Evolutionary conservation across 306 rosid species (phyloP).

Genomic region (Sicyos edulis): DNA sequence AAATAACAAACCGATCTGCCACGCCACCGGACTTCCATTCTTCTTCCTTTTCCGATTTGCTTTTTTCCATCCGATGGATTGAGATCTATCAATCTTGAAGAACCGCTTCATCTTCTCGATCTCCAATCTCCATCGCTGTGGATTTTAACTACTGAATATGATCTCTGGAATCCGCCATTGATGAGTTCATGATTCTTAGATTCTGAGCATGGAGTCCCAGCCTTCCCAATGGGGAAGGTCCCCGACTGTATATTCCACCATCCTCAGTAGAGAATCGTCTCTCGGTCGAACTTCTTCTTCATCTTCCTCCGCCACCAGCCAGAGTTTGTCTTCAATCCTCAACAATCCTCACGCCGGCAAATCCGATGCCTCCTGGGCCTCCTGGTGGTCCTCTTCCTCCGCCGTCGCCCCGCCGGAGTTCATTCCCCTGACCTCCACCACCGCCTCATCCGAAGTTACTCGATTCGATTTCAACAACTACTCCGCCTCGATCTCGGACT

Average conservation of each 20-base stretch:
- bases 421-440: constrained; percentile 43
- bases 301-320: constrained; percentile 43
- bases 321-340: constrained; percentile 86
- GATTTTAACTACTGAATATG: neutral
- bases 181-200: constrained; percentile 37
- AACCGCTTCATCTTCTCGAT: neutral
- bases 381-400: constrained; percentile 75
- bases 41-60: neutral
- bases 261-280: constrained; percentile 17
- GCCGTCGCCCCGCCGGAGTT: constrained; percentile 62
- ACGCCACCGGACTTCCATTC: no score
- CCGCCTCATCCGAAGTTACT: constrained; percentile 56
- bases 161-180: neutral
- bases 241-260: constrained; percentile 27
- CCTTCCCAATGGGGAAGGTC: constrained; percentile 91
- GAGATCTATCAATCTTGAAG: constrained; percentile 4
- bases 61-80: neutral
- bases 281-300: constrained; percentile 26
- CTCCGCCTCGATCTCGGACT: constrained; percentile 54
- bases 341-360: constrained; percentile 78
- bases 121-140: neutral
- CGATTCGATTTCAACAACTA: constrained; percentile 76
- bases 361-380: constrained; percentile 58
- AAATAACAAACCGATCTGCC: no score
- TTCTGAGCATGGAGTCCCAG: constrained; percentile 60